phyloP scores from a whole-genome alignment of 257 asterid genomes.

The Solanum peruvianum region DNA sequence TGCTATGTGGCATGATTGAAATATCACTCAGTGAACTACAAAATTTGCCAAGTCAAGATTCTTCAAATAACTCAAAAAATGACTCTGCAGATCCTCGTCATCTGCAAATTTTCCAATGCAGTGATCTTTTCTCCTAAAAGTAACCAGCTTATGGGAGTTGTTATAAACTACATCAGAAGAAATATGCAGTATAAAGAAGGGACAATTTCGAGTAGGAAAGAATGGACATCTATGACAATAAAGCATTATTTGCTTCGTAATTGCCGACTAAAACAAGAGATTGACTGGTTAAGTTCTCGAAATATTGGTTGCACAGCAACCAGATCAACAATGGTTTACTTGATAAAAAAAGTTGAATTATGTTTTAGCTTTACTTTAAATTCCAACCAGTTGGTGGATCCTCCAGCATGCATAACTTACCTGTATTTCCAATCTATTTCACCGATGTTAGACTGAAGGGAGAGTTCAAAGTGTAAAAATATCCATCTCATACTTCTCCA shows the following conservation, averaged over 20 bases:
- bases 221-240: not conserved
- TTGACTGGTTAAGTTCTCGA: not conserved
- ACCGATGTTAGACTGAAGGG: not conserved
- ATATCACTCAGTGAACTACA: not conserved
- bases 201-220: not conserved
- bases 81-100: not conserved
- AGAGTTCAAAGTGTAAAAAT: not conserved
- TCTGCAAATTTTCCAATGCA: not conserved
- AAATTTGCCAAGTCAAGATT: not conserved
- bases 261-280: not conserved
- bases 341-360: not conserved
- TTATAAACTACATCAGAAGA: not conserved
- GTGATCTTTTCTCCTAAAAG: not conserved
- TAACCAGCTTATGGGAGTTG: not conserved
- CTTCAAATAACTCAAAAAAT: not conserved
- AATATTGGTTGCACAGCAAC: not conserved
- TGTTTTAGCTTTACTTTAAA: not conserved
- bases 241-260: not conserved
- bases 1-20: not conserved
- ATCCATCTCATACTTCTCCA: not conserved
- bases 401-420: not conserved
- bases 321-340: not conserved
- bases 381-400: not conserved
- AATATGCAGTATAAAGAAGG: not conserved
- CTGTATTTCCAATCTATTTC: not conserved